These are phyloP conservation scores for Aspergillus fructus DNA, from an alignment of 2,329 filamentous ascomycete genomes.

Conservation along the genomic window DNA sequence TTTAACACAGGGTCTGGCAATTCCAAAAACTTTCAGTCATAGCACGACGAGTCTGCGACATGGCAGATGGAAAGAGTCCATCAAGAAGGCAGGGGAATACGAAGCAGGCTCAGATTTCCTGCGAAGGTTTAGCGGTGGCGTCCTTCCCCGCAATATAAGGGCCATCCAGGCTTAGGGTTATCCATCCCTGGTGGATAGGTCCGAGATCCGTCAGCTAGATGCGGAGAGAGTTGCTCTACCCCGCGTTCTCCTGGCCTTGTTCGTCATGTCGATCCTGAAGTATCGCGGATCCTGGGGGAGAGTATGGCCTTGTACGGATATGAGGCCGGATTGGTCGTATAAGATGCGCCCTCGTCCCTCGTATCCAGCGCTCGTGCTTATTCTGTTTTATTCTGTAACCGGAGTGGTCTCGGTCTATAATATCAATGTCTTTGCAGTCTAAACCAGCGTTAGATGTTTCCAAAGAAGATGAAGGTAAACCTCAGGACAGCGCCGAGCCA, in stretches of 20 bases:
- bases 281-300: background rate
- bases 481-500: background rate
- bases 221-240: background rate
- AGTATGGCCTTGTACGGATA: background rate
- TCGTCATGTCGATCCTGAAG: background rate
- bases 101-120: background rate
- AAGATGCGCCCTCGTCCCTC: background rate
- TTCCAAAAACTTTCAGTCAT: too few relatives aligned
- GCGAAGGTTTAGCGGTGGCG: background rate
- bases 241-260: background rate
- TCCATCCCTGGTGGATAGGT: background rate
- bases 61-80: background rate
- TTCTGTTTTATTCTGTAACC: background rate
- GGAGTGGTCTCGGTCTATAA: background rate
- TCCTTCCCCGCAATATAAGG: background rate
- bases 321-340: background rate
- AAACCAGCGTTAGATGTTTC: background rate
- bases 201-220: background rate
- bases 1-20: too few relatives aligned
- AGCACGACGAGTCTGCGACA: background rate
- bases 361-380: background rate
- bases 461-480: background rate
- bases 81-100: background rate
- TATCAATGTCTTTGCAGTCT: background rate
- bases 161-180: background rate